Base-by-base conservation (phyloP, 108 stramenopile species). In the Cyclotella choctawhatcheeana region DNA sequence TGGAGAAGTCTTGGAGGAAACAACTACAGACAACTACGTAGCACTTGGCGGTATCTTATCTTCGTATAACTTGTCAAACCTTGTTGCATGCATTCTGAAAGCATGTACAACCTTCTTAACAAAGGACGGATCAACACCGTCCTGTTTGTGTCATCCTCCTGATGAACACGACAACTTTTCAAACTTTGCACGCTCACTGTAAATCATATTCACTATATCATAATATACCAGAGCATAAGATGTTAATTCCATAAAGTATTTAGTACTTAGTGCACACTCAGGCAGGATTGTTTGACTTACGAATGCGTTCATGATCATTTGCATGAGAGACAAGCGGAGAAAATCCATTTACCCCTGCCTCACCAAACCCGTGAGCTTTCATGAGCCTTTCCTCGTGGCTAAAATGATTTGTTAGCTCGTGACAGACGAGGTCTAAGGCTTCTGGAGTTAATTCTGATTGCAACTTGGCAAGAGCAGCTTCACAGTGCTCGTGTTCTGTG, bases 351-450 rank as follows among this genome's bases (percentile, higher is more conserved):
- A 71, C 76, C 29, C 62, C 59, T 32, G 69, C 61, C 13, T 12
- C 62, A 6, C 76, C 76, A 54, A 76, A 76, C 25, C 61, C 62
- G 32, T 35, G 31, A 14, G 26, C 20, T 58, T 63, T 76, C 76
- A 84, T 76, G 29, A 84, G 62, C 5, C 35, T 33, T 34, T 84
- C 83, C 50, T 84, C 83, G 32, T 84, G 79, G 44, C 67, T 63
- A 53, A 84, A 84, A 30, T 84, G 83, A 13, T 64, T 48, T n/a
- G 64, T 77, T 0, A 84, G 55, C 16, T 33, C 24, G 7, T 64
- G 60, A 40, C 67, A 47, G 16, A 59, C 52, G 16, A 63, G 53
- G 0, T 55, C 53, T 16, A 84, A 61, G 18, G 69, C 50, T 32
- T 82, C 52, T 10, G 35, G 20, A 25, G 32, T 44, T 10, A 64